Evolutionary conservation across 2,329 filamentous ascomycete genomes (phyloP), one percentile per base, ranked within the genome.

Genomic region (Fusarium scirpi): DNA sequence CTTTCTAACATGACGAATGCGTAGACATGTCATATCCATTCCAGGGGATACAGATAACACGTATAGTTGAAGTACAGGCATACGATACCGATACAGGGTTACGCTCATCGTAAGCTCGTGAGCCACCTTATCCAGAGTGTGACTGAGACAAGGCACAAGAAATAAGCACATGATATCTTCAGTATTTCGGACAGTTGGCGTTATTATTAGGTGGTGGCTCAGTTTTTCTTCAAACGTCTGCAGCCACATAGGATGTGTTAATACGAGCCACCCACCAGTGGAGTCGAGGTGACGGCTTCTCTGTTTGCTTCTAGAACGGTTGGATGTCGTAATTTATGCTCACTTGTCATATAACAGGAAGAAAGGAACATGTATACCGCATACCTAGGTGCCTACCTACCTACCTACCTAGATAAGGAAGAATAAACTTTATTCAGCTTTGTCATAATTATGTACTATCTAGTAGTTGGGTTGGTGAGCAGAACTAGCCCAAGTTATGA

Each of bases 101-200:
- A 10, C 32, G 5, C 34, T 40, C 29, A 44, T 16, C 46, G 18
- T 38, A 62, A 62, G 60, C 61, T 71, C 56, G 54, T 73, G 65
- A 58, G 55, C 56, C 43, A 45, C 49, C 25, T 49, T 34, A 34
- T 58, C 27, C 11, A 55, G n/a, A 38, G 34, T 43, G 15, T 16
- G 49, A 41, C 34, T 51, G 25, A 32, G 29, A 49, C n/a, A 18
- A 46, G 61, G 53, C 67, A 70, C 62, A 58, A 55, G 44, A 59
- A 34, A 55, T 30, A 32, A 41, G 32, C 68, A 61, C 61, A 69
- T 72, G 70, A 69, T 51, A 20, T 13, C 27, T 49, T 18, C 9
- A 46, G 10, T 27, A n/a, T 44, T 56, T 27, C 18, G 27, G 22
- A 32, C 29, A 22, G 32, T 25, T 29, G 34, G 6, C n/a, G n/a